Evolutionary conservation across 805 yeast species (phyloP), one percentile per base, ranked within the genome.

Genomic region (Limtongozyma cylindracea): DNA sequence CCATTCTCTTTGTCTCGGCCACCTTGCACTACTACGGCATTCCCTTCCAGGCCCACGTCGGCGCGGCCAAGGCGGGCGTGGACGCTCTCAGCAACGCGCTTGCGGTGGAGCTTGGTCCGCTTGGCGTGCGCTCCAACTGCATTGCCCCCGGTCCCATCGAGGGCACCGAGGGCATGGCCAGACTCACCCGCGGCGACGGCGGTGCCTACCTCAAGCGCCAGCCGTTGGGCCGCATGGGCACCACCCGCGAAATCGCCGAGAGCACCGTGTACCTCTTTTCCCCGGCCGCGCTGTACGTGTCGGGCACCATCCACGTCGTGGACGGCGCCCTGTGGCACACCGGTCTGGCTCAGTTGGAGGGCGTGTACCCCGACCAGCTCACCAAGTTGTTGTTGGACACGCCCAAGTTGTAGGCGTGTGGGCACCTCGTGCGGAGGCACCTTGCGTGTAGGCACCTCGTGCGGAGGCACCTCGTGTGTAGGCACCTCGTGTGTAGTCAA

Each of bases 11-110:
- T 33, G 74, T 84, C 11, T 62, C 82, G 21, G 91, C 96, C 2
- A 82, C 95, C 2, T 56, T 84, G 27, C 95, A 84, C 45, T 76
- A 74, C 43, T 61, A 65, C 33, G 95, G 95, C 8, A 64, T 73
- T 14, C 92, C 93, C 9, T 66, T 72, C 49, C 95, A 84, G 45
- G 35, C 66, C 5, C 95, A 84, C 36, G 94, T 80, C 3, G 71
- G 82, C 5, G 94, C 95, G 0, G 95, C 95, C 3, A 84, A 84
- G 45, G 93, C 95, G 1, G 96, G 94, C 13, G 58, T 84, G 19
- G 96, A 84, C 41, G 91, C 94, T 3, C 50, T 82, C 17, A 64
- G 77, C 13, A 67, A 71, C 30, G 70, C 80, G 2, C 45, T 82
- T 27, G 91, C 94, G 2, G 88, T 80, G 5, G 96, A 82, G 45